phyloP scores from a whole-genome alignment of 2,329 filamentous ascomycete species.

The Neurospora crassa region DNA sequence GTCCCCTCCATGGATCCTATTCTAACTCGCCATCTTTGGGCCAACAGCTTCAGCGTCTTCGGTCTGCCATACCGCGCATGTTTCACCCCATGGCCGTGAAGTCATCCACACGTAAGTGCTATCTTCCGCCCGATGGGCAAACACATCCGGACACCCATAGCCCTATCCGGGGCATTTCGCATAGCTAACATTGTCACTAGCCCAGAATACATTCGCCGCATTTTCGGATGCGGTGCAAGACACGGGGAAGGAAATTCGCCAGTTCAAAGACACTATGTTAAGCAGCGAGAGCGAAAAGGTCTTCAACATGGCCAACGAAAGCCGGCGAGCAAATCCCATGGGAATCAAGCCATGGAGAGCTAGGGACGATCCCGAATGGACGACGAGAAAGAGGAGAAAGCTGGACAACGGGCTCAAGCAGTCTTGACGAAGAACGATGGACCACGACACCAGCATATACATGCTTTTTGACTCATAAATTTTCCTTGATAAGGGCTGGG shows the following conservation, averaged over 20 bases:
- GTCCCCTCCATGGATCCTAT: background rate
- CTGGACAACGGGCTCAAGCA: constrained; percentile 7
- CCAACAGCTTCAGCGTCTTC: constrained; percentile 35
- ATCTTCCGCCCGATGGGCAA: background rate
- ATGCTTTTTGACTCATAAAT: background rate
- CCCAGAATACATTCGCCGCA: constrained; percentile 36
- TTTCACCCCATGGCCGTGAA: constrained; percentile 41
- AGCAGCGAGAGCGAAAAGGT: constrained; percentile 38
- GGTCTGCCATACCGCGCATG: constrained; percentile 40
- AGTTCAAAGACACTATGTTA: constrained; percentile 38
- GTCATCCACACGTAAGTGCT: constrained; percentile 39
- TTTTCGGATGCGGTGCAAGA: constrained; percentile 38
- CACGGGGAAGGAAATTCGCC: constrained; percentile 40
- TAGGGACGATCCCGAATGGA: constrained; percentile 51
- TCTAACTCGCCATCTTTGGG: constrained; percentile 7
- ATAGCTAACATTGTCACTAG: constrained; percentile 27
- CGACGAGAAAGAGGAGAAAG: constrained; percentile 14
- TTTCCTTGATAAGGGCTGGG: background rate
- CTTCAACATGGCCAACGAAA: constrained; percentile 42
- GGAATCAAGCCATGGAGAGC: constrained; percentile 51
- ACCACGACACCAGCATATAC: background rate
- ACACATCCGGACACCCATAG: background rate
- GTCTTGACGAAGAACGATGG: constrained; percentile 2
- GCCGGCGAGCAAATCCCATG: constrained; percentile 42
- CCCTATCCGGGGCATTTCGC: background rate